Conservation (phyloP, 371 early-diverging fungal species). For the Actinomucor elegans region DNA sequence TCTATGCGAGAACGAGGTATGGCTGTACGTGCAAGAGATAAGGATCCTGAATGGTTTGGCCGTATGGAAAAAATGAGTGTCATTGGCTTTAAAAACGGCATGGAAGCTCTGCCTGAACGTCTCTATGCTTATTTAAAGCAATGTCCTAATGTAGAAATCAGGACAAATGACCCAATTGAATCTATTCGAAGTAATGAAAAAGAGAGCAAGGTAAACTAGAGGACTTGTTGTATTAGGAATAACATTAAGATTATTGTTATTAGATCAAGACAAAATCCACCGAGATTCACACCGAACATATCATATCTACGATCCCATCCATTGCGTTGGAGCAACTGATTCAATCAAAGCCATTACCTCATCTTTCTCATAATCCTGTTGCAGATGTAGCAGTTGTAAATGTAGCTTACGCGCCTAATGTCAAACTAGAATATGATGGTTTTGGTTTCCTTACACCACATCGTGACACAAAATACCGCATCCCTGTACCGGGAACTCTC, state of each 20-base stretch:
- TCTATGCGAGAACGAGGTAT: conserved; percentile 39
- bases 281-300: conserved; percentile 14
- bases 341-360: conserved; percentile 21
- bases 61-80: conserved; percentile 68
- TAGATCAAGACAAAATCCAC: conserved; percentile 17
- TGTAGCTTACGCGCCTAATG: conserved; percentile 58
- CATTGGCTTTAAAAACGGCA: conserved; percentile 79
- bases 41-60: conserved; percentile 58
- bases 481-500: conserved; percentile 58
- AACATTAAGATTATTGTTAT: not conserved
- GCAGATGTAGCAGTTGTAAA: conserved; percentile 90
- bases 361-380: conserved; percentile 60
- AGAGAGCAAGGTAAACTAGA: conserved; percentile 32
- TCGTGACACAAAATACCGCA: conserved; percentile 38
- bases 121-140: conserved; percentile 50
- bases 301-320: conserved; percentile 75
- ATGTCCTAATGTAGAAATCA: conserved; percentile 56
- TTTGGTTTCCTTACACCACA: conserved; percentile 91
- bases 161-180: conserved; percentile 37
- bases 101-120: conserved; percentile 68
- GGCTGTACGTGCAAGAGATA: conserved; percentile 35
- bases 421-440: conserved; percentile 62
- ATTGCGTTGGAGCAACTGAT: conserved; percentile 40
- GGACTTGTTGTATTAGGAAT: too few relatives aligned
- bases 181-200: conserved; percentile 31